Percentiles rank a stretch among this genome's conserved stretches.
phyloP scores from a whole-genome alignment of 2,329 filamentous ascomycete genomes.

The Lomentospora prolificans region DNA sequence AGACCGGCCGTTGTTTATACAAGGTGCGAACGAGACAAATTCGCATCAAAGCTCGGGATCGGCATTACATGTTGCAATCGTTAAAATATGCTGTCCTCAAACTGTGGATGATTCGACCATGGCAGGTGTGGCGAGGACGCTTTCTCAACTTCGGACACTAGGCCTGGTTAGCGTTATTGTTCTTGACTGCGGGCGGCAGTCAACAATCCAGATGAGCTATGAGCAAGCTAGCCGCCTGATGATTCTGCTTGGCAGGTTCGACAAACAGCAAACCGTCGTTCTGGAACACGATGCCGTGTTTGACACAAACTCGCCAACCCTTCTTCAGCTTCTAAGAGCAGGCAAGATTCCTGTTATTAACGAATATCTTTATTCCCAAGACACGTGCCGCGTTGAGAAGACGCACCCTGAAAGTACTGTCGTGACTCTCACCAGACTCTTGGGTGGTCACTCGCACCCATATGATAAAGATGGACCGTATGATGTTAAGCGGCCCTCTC shows the following conservation, averaged over 20 bases:
- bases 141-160: slow-evolving; percentile 73
- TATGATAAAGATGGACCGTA: no score
- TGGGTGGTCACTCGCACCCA: slow-evolving; percentile 42
- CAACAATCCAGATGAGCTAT: slow-evolving; percentile 30
- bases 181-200: slow-evolving; percentile 55
- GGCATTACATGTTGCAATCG: slow-evolving; percentile 57
- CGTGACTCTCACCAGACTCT: slow-evolving; percentile 65
- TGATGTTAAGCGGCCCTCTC: background rate
- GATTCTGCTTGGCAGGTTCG: slow-evolving; percentile 62
- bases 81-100: slow-evolving; percentile 73
- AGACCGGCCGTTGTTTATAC: slow-evolving; percentile 4
- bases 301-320: background rate
- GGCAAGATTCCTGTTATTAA: slow-evolving; percentile 26
- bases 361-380: slow-evolving; percentile 30
- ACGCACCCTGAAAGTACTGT: slow-evolving; percentile 52
- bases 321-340: background rate
- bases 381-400: slow-evolving; percentile 26
- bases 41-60: background rate
- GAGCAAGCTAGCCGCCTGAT: slow-evolving; percentile 65
- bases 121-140: slow-evolving; percentile 67
- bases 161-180: slow-evolving; percentile 78
- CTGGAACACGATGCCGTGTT: slow-evolving; percentile 38
- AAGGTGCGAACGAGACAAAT: background rate
- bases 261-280: slow-evolving; percentile 56
- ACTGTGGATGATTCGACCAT: slow-evolving; percentile 58